Percentiles rank a stretch among this genome's conserved stretches.
Evolutionary conservation across 2,329 filamentous ascomycete genomes (phyloP).

Genomic region (Aureobasidium sp.): DNA sequence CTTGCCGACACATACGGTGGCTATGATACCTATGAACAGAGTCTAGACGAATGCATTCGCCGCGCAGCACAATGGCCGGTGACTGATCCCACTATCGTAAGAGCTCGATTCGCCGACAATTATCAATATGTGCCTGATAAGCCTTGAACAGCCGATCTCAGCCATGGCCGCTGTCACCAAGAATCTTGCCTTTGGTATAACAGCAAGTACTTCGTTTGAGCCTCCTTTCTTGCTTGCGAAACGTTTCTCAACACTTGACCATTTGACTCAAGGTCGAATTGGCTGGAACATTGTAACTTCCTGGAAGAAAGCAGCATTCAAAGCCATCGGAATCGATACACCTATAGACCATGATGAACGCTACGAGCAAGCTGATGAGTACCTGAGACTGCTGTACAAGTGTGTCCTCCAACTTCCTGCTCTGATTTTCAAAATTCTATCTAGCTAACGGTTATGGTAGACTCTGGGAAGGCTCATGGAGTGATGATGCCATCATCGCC

Average conservation of each 20-base stretch:
- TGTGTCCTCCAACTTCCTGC: no score
- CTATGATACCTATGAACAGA: constrained; percentile 72
- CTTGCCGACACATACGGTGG: constrained; percentile 70
- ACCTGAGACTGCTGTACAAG: constrained; percentile 71
- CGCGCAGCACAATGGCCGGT: no score
- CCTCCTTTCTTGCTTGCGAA: constrained; percentile 71
- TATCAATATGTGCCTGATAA: constrained; percentile 69
- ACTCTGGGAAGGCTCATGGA: constrained; percentile 73
- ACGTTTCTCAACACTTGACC: constrained; percentile 72
- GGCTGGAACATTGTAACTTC: constrained; percentile 16
- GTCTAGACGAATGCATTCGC: no score
- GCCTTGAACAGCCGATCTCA: no score
- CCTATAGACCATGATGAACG: constrained; percentile 72
- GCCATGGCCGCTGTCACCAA: constrained; percentile 74
- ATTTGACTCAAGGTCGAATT: constrained; percentile 67
- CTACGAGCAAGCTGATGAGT: constrained; percentile 71
- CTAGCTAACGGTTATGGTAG: no score
- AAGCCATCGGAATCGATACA: no score
- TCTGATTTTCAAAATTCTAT: no score
- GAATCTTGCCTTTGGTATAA: constrained; percentile 74
- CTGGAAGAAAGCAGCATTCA: no score
- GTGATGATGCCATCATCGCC: constrained; percentile 69
- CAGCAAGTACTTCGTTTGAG: constrained; percentile 74
- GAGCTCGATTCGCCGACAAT: constrained; percentile 77
- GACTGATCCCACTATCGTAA: constrained; percentile 33